Evolutionary conservation across 208 protist genomes (phyloP).

Genomic region (Acanthamoeba healyi): DNA sequence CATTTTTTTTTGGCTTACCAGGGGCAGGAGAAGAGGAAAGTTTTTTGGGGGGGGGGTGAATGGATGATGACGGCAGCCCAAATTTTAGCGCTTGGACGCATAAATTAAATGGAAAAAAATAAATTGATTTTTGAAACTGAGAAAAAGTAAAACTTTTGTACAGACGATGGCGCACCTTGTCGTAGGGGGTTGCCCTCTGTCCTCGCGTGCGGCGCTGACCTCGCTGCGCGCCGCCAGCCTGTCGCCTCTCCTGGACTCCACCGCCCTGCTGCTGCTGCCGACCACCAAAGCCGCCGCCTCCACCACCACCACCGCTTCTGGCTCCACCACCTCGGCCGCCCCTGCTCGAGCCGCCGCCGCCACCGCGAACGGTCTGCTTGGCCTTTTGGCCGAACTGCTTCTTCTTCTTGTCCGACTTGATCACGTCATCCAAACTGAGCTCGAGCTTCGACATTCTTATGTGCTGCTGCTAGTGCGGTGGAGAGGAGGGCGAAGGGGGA

Average conservation of each 20-base stretch:
- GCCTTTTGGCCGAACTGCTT: neutral
- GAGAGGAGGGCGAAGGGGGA: neutral
- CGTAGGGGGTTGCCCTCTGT: conserved; percentile 26
- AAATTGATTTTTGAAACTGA: neutral
- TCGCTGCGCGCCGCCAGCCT: neutral
- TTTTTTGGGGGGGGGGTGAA: no score
- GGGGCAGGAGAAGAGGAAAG: no score
- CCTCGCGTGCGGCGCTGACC: conserved; percentile 11
- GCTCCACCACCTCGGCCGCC: neutral
- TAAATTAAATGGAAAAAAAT: neutral
- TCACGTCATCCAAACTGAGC: conserved; percentile 3
- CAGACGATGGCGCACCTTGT: no score
- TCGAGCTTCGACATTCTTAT: conserved; percentile 42
- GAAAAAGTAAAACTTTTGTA: neutral
- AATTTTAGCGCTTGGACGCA: neutral
- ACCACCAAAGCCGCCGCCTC: no score
- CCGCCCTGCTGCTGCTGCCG: conserved; percentile 9
- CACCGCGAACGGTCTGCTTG: neutral
- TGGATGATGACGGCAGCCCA: no score
- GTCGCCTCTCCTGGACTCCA: conserved; percentile 16
- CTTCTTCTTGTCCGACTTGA: neutral
- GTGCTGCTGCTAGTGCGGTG: neutral
- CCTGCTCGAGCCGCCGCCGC: neutral
- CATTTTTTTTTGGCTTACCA: no score
- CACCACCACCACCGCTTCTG: neutral